Base-by-base conservation (phyloP, 2,329 filamentous ascomycete genomes). In the Penicillium sclerotigenum region DNA sequence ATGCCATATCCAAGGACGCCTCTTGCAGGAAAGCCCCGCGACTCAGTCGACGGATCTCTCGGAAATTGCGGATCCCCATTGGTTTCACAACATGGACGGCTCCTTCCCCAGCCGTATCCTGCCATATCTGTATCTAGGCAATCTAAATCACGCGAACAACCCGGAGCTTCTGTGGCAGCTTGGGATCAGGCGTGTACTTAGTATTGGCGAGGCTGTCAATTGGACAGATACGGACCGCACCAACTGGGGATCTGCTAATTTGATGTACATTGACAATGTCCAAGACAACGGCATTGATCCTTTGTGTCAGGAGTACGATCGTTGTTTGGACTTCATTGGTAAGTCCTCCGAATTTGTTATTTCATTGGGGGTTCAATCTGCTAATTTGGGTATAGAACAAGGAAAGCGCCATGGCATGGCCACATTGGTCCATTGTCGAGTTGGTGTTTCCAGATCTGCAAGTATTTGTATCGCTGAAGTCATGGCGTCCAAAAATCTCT, bases 391-490 rank as follows among this genome's bases (percentile, higher is more conserved):
- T 33, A 16, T 66, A 97, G 94, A 91, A 64, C 85, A 86, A 64
- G 92, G 93, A 34, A 89, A 88, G 69, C 77, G 77, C 36, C 88
- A 89, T 41, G 87, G 88, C 29, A 90, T 85, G 5, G 91, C 93
- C 24, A 97, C 94, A 0, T 81, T 99, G 54, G 94, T 99, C 16
- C 94, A 99, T 72, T 99, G 94, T 72, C 88, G 94, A 18, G 94
- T 99, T 8, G 94, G 94, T 46, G 94, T 99, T 52, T 97, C 92
- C 48, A 85, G 94, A 49, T 96, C 91, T 60, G 94, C 94, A 13
- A 99, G 93, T 1, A 97, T 99, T 59, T 97, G 94, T 72, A 99
- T 99, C 67, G 94, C 94, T n/a, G 92, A 97, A 74, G 91, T 97
- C 34, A 99, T 99, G 94, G 86, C 87, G 34, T 81, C 87, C 26